Evolutionary conservation across 129 eudicot genomes (phyloP).

Genomic region (Helianthus tuberosus): DNA sequence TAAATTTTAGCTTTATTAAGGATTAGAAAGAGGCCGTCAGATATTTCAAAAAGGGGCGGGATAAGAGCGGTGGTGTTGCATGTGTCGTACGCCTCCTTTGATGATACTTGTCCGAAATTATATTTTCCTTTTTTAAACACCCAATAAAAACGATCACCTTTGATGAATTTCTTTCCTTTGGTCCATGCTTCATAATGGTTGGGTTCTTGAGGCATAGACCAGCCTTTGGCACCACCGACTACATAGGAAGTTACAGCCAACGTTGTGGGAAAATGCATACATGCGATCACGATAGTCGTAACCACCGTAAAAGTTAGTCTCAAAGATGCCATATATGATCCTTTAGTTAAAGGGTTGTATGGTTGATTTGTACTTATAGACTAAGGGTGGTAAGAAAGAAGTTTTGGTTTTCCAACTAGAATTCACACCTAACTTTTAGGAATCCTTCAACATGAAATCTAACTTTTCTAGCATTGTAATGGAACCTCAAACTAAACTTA

Average conservation of each 20-base stretch:
- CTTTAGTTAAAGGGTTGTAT: background rate
- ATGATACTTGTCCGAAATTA: background rate
- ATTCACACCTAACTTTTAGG: too few species aligned
- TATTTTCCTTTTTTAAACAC: background rate
- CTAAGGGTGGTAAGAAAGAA: too few species aligned
- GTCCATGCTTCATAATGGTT: background rate
- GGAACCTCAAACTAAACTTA: too few species aligned
- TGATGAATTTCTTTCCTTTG: conserved; percentile 2
- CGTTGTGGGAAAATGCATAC: background rate
- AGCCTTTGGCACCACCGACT: background rate
- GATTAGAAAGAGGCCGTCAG: accelerated
- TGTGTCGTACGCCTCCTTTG: background rate
- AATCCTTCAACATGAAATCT: too few species aligned
- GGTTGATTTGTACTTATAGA: conserved; percentile 1
- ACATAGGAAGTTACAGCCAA: background rate
- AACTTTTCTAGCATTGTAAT: too few species aligned
- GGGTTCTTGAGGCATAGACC: background rate
- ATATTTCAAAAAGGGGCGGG: too few species aligned
- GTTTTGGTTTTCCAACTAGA: too few species aligned
- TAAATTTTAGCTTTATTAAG: background rate
- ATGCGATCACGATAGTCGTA: background rate
- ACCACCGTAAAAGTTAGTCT: background rate
- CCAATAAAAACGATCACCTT: background rate
- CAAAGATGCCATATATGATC: background rate
- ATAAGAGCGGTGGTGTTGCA: background rate